Evolutionary conservation across 2,329 filamentous ascomycete genomes (phyloP), one percentile per base, ranked within the genome.

Genomic region (Davidsoniella australis): DNA sequence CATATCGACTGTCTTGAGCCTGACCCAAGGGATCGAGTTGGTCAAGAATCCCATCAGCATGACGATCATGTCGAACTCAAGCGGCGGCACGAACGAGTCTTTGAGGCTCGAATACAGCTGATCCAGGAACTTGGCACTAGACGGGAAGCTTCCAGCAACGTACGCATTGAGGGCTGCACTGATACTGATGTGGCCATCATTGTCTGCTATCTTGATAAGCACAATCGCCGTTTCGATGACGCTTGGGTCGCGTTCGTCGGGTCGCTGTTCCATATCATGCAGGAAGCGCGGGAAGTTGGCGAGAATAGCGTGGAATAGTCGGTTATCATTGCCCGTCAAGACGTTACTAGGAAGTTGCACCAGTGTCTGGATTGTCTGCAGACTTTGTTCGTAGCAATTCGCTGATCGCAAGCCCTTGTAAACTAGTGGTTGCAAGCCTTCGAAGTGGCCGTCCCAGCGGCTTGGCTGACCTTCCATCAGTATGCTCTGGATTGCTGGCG

Each of bases 401-500:
- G 86, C 88, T 0, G 91, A 98, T 49, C 89, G 80, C 24, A 96
- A 66, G 1, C 91, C 93, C 62, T 96, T 96, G 67, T 94, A 89
- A 0, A 95, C 72, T 42, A 96, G 66, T 3, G 80, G 75, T 54
- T 94, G 85, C 7, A 98, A 67, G 2, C 93, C 91, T 53, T 91
- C 82, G 57, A 96, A 96, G 0, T 70, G 65, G 2, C 86, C 86
- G 57, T 95, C 86, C 91, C 93, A 98, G 56, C 81, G 82, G 1
- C 76, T 71, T 2, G 91, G 91, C 55, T 85, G 81, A 14, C 80
- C 85, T 20, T 93, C 85, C 50, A 81, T 70, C 29, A 98, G 71
- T 42, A 82, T 67, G 18, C 75, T 70, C 10, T 53, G 49, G 38
- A 89, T 72, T 3, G 93, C 76, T 36, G 67, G 72, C 0, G 78